Evolutionary conservation across 2,329 filamentous ascomycete species (phyloP), one percentile per base, ranked within the genome.

Genomic region (Chrysosphaeria jannelii): DNA sequence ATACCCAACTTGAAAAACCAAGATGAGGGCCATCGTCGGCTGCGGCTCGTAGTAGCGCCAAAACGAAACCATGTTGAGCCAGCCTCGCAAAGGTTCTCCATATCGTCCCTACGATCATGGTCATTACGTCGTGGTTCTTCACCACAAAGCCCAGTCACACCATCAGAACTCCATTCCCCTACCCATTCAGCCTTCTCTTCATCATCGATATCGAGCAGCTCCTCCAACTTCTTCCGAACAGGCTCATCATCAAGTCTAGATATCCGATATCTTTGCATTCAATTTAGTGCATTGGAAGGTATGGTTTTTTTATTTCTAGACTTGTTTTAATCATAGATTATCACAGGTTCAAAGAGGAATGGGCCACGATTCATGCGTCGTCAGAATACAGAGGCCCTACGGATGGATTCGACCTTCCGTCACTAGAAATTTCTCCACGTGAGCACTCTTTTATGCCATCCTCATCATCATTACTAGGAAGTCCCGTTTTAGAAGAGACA

Each of bases 261-360:
- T 27, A 49, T 56, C 23, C 44, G 47, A 23, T 50, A 54, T 34
- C 38, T 56, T 14, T 47, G 47, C 5, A 45, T 56, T 20, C 51
- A 55, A 25, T 56, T 56, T 30, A 52, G 45, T 20, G 42, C 46
- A 20, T 39, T 45, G 14, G 44, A 49, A 32, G 51, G 51, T 53
- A 37, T 35, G 14, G 14, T 9, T 2, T 5, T 22, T n/a, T 17
- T 10, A 16, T 5, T 26, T 15, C 16, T 17, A 21, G 24, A 9
- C 12, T 24, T 20, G 15, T 11, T 16, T 9, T 27, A 28, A 18
- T 5, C 6, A 21, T 33, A 51, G 48, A 49, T 30, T 54, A 51
- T 27, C 41, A 36, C 16, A 40, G 47, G 20, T 56, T 56, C 25
- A 36, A 54, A 10, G 42, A 49, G 10, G 43, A 38, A 22, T 56